phyloP scores from a whole-genome alignment of 192 early-diverging fungal species.

The Umbelopsis sp. region DNA sequence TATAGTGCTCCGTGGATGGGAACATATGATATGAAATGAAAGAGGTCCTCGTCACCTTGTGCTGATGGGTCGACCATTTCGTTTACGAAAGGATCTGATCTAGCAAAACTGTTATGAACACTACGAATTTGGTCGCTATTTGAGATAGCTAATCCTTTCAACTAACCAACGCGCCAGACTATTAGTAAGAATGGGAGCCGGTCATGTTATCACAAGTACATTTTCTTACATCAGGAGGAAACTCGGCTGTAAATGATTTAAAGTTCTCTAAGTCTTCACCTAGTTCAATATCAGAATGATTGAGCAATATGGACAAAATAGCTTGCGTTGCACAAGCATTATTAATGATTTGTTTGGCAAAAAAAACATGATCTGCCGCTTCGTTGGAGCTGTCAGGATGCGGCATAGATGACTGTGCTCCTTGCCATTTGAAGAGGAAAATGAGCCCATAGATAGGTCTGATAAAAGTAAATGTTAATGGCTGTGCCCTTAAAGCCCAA shows the following conservation, averaged over 20 bases:
- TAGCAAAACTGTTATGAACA: slow-evolving; percentile 83
- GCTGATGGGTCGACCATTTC: slow-evolving; percentile 56
- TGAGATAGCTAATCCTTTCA: slow-evolving; percentile 78
- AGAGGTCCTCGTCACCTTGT: slow-evolving; percentile 72
- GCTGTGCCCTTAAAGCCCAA: neutral
- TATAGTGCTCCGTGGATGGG: slow-evolving; percentile 72
- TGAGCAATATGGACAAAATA: slow-evolving; percentile 76
- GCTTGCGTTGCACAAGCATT: slow-evolving; percentile 91
- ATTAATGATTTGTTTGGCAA: slow-evolving; percentile 77
- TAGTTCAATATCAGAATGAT: slow-evolving; percentile 67
- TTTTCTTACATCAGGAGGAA: slow-evolving; percentile 65
- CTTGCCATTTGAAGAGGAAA: slow-evolving; percentile 83
- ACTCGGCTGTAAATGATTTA: slow-evolving; percentile 68
- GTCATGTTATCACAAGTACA: neutral
- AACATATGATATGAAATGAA: slow-evolving; percentile 81
- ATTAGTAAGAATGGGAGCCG: neutral
- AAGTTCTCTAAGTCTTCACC: slow-evolving; percentile 69
- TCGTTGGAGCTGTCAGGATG: slow-evolving; percentile 35
- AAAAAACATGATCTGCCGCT: slow-evolving; percentile 60
- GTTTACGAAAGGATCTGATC: slow-evolving; percentile 75
- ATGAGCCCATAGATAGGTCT: slow-evolving; percentile 79
- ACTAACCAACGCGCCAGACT: slow-evolving; percentile 23
- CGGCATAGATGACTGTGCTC: slow-evolving; percentile 33
- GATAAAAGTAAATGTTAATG: neutral
- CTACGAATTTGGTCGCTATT: slow-evolving; percentile 76